Evolutionary conservation across 345 rosid genomes (phyloP).

Genomic region (Rhizophora mangle): DNA sequence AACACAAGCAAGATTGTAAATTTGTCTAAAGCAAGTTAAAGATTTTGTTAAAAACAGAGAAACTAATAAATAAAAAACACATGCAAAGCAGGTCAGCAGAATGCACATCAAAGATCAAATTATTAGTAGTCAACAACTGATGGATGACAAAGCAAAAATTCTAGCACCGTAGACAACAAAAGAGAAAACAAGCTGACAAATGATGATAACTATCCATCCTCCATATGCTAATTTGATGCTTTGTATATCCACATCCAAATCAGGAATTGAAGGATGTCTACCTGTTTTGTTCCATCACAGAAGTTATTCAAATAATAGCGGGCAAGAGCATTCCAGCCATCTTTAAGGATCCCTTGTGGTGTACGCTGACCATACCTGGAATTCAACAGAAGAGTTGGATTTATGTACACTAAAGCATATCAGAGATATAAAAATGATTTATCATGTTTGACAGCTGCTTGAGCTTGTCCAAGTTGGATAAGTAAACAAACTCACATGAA

Average conservation of each 20-base stretch:
- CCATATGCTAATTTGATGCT: neutral
- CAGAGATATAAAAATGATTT: neutral
- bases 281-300: conserved; percentile 93
- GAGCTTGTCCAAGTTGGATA: conserved; percentile 7
- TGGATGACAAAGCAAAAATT: neutral
- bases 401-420: neutral
- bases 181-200: neutral
- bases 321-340: conserved; percentile 71
- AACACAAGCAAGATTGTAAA: neutral
- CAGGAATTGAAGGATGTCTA: conserved; percentile 10
- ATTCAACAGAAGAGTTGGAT: conserved; percentile 12
- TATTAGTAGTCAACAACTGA: neutral
- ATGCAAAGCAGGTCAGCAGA: neutral
- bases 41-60: neutral
- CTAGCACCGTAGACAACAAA: neutral
- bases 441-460: neutral
- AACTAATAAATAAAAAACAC: neutral
- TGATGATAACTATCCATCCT: neutral
- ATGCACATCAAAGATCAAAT: neutral
- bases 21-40: neutral
- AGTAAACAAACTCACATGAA: neutral
- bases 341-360: conserved; percentile 75
- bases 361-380: conserved; percentile 85
- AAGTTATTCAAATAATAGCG: conserved; percentile 97
- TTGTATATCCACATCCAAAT: neutral